Evolutionary conservation across 2,329 filamentous ascomycete species (phyloP).

Genomic region (Ascosphaera aggregata): DNA sequence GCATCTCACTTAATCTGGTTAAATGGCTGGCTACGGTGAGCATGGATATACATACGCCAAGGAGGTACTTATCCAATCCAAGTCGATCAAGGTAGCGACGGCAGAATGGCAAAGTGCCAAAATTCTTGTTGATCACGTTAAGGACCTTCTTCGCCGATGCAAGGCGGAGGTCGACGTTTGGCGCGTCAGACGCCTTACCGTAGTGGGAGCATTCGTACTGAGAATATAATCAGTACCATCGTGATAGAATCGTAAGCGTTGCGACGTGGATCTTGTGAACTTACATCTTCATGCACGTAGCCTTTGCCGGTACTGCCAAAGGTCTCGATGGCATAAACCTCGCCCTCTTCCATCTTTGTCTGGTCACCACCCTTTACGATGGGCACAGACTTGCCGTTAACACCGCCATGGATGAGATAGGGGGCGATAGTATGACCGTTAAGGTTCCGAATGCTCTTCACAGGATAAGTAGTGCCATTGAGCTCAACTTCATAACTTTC

Average conservation of each 20-base stretch:
- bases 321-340: constrained; percentile 88
- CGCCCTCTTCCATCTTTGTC: constrained; percentile 95
- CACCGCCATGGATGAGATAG: constrained; percentile 77
- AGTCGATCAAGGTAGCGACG: constrained; percentile 74
- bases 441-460: constrained; percentile 70
- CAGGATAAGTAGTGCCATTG: constrained; percentile 50
- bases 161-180: constrained; percentile 52
- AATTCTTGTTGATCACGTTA: constrained; percentile 87
- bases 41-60: constrained; percentile 40
- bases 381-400: constrained; percentile 70
- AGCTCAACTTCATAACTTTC: constrained; percentile 81
- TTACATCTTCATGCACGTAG: constrained; percentile 62
- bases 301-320: constrained; percentile 87
- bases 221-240: constrained; percentile 5
- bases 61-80: constrained; percentile 84
- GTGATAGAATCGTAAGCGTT: constrained; percentile 2
- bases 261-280: constrained; percentile 11
- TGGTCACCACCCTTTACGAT: constrained; percentile 75
- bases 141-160: constrained; percentile 67
- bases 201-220: constrained; percentile 72
- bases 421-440: constrained; percentile 78
- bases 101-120: constrained; percentile 79
- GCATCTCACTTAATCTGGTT: not conserved
- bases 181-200: constrained; percentile 47
- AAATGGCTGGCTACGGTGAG: not conserved